These are phyloP conservation scores for Debaryomyces psychrophilus DNA, from an alignment of 1,139 yeast species.

Conservation along the genomic window DNA sequence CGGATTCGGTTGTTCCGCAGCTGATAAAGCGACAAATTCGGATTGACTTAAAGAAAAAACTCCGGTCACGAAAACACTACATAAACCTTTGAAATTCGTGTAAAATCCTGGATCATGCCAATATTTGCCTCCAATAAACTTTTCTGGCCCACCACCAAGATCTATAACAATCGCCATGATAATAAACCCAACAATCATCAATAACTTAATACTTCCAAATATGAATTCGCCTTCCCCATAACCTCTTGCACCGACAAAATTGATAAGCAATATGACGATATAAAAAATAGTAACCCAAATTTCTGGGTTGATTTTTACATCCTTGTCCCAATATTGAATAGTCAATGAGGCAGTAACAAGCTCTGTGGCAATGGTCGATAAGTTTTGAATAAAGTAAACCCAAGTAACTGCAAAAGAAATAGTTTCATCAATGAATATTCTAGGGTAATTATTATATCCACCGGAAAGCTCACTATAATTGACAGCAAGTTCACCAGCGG, in stretches of 20 bases:
- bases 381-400: conserved; percentile 69
- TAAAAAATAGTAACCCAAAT: conserved; percentile 32
- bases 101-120: conserved; percentile 54
- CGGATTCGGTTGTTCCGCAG: conserved; percentile 43
- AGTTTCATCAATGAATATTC: conserved; percentile 60
- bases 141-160: conserved; percentile 35
- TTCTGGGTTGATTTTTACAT: conserved; percentile 31
- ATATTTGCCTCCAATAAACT: conserved; percentile 35
- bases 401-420: conserved; percentile 75
- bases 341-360: conserved; percentile 77
- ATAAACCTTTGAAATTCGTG: conserved; percentile 50
- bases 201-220: conserved; percentile 31
- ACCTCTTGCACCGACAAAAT: conserved; percentile 27
- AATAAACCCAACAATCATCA: conserved; percentile 29
- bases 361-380: conserved; percentile 75
- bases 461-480: conserved; percentile 19
- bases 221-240: conserved; percentile 38
- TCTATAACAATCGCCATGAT: conserved; percentile 31
- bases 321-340: conserved; percentile 64
- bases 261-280: conserved; percentile 25
- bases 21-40: conserved; percentile 49
- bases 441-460: conserved; percentile 55
- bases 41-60: conserved; percentile 49
- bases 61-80: conserved; percentile 44
- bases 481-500: conserved; percentile 13